Evolutionary conservation across 2,329 filamentous ascomycete genomes (phyloP).

Genomic region (Chaetothyriales sp.): DNA sequence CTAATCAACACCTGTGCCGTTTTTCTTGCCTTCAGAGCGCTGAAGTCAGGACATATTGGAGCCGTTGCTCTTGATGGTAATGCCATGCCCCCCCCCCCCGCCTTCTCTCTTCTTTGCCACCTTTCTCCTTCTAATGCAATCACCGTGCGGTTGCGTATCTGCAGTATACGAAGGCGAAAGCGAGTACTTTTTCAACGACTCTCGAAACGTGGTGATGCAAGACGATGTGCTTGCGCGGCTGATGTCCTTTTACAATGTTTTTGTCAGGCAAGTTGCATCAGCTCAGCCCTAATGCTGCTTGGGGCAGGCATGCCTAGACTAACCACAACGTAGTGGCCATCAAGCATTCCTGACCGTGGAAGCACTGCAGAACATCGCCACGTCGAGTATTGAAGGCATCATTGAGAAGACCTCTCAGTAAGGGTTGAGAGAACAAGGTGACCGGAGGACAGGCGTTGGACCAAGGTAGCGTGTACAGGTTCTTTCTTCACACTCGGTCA

Average conservation of each 20-base stretch:
- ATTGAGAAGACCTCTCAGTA: neutral
- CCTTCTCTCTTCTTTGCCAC: neutral
- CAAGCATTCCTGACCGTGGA: slow-evolving; percentile 58
- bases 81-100: neutral
- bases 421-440: neutral
- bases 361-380: slow-evolving; percentile 50
- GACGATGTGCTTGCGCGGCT: slow-evolving; percentile 54
- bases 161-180: slow-evolving; percentile 48
- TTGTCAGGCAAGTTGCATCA: slow-evolving; percentile 28
- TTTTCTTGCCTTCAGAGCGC: slow-evolving; percentile 22
- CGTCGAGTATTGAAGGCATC: neutral
- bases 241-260: slow-evolving; percentile 54
- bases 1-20: no score
- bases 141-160: neutral
- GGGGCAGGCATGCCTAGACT: neutral
- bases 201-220: slow-evolving; percentile 50
- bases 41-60: slow-evolving; percentile 48
- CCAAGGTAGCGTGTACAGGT: no score
- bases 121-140: neutral
- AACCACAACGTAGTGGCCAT: slow-evolving; percentile 39
- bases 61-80: slow-evolving; percentile 48
- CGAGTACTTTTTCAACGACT: slow-evolving; percentile 50
- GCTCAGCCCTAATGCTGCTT: neutral
- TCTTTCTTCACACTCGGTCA: no score
- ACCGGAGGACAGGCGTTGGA: neutral